Base-by-base conservation (phyloP, 805 yeast genomes). In the Nakazawaea pomicola region DNA sequence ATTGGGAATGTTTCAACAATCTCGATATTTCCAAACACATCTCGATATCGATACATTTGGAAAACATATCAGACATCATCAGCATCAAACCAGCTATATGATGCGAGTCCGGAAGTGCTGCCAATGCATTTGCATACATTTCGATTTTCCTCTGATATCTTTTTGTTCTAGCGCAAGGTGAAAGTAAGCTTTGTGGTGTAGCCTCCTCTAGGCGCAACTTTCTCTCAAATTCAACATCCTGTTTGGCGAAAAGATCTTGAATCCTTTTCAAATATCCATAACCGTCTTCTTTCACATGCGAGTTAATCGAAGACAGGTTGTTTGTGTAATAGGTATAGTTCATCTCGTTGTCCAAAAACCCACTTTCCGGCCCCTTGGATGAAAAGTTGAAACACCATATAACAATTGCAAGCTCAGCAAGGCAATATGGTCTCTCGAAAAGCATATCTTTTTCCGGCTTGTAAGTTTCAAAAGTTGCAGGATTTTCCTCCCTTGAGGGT, bases 241-340 rank as follows among this genome's bases (percentile, higher is more conserved):
- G 23, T 12, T 11, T 6, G 11, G 7, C 9, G 25, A 41, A 41
- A 2, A 28, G 14, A 14, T 49, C 47, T 29, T 72, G 48, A 44
- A 80, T 61, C 37, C 83, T 61, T 37, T 66, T 54, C 32, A 79
- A 52, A 50, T 74, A 77, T 5, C 57, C 52, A 41, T 64, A 62
- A 2, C 76, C 80, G 38, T 65, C 68, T 48, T 78, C 84, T 44
- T 49, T 61, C 1, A 72, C 71, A 6, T 41, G 44, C 9, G 33
- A 16, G 24, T 36, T 15, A 6, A 41, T 41, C 11, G 17, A 36
- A 9, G 20, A 6, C 12, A 12, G n/a, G 19, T 41, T 27, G 14
- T 36, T 36, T 18, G 32, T n/a, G 17, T 41, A 41, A 29, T 32
- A 32, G 9, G 39, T 36, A 24, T 36, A 27, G 21, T 41, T 36